Evolutionary conservation across 2,329 filamentous ascomycete genomes (phyloP).

Genomic region (Lachnellula arida): DNA sequence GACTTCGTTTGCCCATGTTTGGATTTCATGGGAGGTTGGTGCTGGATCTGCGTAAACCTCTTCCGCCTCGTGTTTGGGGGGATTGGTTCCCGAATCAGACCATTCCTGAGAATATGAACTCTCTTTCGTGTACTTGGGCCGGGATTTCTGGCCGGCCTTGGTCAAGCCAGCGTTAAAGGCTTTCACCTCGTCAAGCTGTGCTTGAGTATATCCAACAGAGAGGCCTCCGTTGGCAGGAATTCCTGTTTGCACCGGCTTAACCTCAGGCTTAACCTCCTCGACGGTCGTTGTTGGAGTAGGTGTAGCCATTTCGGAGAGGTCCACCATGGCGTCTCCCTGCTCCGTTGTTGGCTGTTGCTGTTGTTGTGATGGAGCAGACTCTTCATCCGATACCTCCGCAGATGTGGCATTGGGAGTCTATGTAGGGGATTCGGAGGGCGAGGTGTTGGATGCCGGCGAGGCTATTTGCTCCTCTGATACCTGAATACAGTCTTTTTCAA

Average conservation of each 20-base stretch:
- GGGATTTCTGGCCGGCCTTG: conserved; percentile 17
- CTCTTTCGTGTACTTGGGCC: conserved; percentile 3
- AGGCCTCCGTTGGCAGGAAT: conserved; percentile 11
- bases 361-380: conserved; percentile 1
- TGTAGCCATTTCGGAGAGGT: conserved; percentile 6
- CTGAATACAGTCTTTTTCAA: conserved; percentile 1
- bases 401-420: conserved; percentile 15
- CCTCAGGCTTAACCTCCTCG: neutral
- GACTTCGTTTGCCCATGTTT: conserved; percentile 17
- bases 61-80: neutral
- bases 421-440: conserved; percentile 3
- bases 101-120: neutral
- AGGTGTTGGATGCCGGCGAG: conserved; percentile 1
- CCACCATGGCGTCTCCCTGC: conserved; percentile 1
- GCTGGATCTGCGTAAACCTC: neutral
- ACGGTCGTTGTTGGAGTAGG: neutral
- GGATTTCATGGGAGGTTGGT: conserved; percentile 11
- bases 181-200: conserved; percentile 21
- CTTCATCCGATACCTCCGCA: conserved; percentile 15
- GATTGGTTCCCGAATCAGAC: neutral
- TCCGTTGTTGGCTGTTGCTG: neutral
- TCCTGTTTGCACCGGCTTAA: too few species aligned
- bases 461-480: conserved; percentile 5
- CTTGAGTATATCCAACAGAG: conserved; percentile 16
- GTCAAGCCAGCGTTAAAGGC: conserved; percentile 18